Base-by-base conservation (phyloP, 371 early-diverging fungal genomes). In the Phascolomyces articulosus region DNA sequence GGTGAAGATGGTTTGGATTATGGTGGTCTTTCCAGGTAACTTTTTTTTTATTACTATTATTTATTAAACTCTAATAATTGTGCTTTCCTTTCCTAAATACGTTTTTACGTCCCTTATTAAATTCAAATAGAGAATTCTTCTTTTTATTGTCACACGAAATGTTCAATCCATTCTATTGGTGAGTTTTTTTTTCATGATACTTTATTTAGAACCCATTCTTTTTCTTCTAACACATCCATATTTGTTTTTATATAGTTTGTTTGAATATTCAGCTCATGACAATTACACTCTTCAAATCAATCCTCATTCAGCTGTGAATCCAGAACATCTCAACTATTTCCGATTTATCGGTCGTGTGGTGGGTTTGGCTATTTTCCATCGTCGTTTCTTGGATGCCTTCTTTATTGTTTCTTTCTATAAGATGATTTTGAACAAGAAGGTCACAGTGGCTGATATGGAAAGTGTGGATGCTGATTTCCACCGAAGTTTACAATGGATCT, bases 1-100 rank as follows among this genome's bases (percentile, higher is more conserved):
- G 96, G 96, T 49, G 99, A 99, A 75, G 97, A 98, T 78, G 99
- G 99, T 58, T 76, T 99, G 44, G 99, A 99, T 82, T 96, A 95
- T 73, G 99, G 99, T 64, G 99, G 99, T 68, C 81, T 99, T 13
- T 96, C 96, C 8, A 84, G 94, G 82, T 84, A 85, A 64, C 40
- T 31, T 10, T 31, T 6, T 31, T 31, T 6, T 3, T 31, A 31
- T 3, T 31, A 31, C 10, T 31, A 3, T 31, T 3, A 31, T 31
- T 31, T 31, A 31, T 31, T n/a, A n/a, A n/a, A n/a, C n/a, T n/a
- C n/a, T n/a, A n/a, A n/a, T n/a, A n/a, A n/a, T n/a, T n/a, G n/a
- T n/a, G n/a, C n/a, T n/a, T n/a, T n/a, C n/a, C n/a, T n/a, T n/a
- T n/a, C n/a, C n/a, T n/a, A n/a, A n/a, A n/a, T n/a, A n/a, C n/a